A percentile compares a stretch with the other conserved stretches of the same genome.
These are phyloP conservation scores for Ascochyta rabiei DNA, from an alignment of 2,329 filamentous ascomycete species.

Conservation along the genomic window DNA sequence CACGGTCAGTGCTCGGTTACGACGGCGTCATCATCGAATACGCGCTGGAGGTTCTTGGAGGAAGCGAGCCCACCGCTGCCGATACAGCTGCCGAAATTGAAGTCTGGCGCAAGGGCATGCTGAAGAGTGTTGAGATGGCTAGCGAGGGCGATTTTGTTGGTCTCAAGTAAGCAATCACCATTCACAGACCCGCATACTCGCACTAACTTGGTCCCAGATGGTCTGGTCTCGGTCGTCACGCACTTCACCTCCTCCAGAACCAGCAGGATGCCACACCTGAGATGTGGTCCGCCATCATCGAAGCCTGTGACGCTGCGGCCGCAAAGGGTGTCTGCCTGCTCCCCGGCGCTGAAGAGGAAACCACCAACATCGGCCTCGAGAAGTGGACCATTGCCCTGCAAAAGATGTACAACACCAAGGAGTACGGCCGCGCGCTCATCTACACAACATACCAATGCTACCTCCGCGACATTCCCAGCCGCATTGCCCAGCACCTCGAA, in stretches of 20 bases:
- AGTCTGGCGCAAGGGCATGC: slow-evolving; percentile 74
- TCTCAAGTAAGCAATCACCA: slow-evolving; percentile 52
- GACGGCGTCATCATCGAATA: slow-evolving; percentile 85
- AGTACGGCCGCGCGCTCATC: slow-evolving; percentile 67
- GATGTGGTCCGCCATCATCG: slow-evolving; percentile 72
- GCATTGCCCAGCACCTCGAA: slow-evolving; percentile 55
- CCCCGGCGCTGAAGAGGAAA: slow-evolving; percentile 85
- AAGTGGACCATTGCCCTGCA: slow-evolving; percentile 80
- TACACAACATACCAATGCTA: slow-evolving; percentile 70
- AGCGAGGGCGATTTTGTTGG: slow-evolving; percentile 60
- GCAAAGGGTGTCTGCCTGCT: slow-evolving; percentile 74
- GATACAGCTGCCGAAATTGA: slow-evolving; percentile 66
- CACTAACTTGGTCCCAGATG: slow-evolving; percentile 58
- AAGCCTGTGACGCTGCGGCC: slow-evolving; percentile 75
- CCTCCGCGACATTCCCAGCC: slow-evolving; percentile 55
- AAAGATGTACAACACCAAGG: slow-evolving; percentile 70
- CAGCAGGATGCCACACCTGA: slow-evolving; percentile 66
- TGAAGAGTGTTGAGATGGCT: slow-evolving; percentile 70
- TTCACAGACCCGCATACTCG: neutral
- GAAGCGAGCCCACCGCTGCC: slow-evolving; percentile 59
- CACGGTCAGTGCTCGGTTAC: slow-evolving; percentile 76
- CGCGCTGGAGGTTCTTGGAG: slow-evolving; percentile 78
- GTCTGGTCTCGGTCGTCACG: slow-evolving; percentile 79
- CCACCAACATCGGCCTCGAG: slow-evolving; percentile 79
- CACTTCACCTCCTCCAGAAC: slow-evolving; percentile 69